These are phyloP conservation scores for Hamamelis virginiana DNA, from an alignment of 164 flowering plant genomes.

Conservation along the genomic window DNA sequence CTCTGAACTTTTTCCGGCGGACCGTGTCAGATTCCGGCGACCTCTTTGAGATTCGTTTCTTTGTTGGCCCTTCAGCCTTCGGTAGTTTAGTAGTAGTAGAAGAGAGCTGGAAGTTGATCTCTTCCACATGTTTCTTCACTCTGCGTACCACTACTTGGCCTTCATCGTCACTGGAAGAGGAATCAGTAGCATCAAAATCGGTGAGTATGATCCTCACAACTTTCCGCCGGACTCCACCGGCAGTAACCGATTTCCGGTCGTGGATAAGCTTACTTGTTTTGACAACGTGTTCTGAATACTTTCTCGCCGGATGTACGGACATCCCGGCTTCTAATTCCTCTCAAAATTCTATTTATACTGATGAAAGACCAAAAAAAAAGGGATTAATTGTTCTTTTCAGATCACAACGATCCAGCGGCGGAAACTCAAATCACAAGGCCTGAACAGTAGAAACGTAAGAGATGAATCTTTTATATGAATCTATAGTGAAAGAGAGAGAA, in stretches of 20 bases:
- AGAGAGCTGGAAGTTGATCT: conserved; percentile 31
- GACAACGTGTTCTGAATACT: conserved; percentile 39
- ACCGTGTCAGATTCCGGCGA: conserved; percentile 14
- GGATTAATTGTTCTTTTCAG: too few relatives aligned
- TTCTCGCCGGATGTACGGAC: conserved; percentile 12
- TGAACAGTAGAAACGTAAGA: too few relatives aligned
- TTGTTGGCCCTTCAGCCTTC: background rate
- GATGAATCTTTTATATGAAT: too few relatives aligned
- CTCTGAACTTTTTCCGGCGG: conserved; percentile 38
- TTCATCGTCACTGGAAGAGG: conserved; percentile 62
- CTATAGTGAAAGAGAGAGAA: too few relatives aligned
- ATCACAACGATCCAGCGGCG: background rate
- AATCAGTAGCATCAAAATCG: conserved; percentile 61
- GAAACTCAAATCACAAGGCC: too few relatives aligned
- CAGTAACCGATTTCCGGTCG: background rate
- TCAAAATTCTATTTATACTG: too few relatives aligned
- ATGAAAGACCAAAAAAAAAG: too few relatives aligned
- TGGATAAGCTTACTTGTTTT: conserved; percentile 24
- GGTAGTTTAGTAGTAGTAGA: too few relatives aligned
- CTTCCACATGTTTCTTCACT: conserved; percentile 44
- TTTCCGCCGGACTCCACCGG: conserved; percentile 16
- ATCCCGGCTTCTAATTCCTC: background rate
- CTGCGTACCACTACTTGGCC: conserved; percentile 18
- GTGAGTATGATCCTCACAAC: conserved; percentile 41
- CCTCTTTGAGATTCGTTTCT: conserved; percentile 13